Conservation (phyloP, 73 alveolate species). For the Paramecium sexaurelia region DNA sequence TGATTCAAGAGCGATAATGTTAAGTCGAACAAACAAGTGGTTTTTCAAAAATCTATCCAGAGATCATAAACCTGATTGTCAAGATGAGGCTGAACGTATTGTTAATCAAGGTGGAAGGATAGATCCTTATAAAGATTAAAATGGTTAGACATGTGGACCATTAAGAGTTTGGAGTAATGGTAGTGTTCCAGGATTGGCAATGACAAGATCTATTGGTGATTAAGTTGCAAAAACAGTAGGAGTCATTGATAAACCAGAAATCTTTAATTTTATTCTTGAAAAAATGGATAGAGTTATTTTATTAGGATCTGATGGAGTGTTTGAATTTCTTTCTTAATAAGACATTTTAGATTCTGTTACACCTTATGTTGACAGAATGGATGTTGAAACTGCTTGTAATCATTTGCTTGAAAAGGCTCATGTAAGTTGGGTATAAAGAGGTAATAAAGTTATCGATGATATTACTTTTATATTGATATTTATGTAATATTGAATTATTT, state of each 20-base stretch:
- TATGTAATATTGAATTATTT: background rate
- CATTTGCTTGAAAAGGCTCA: background rate
- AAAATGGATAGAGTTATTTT: background rate
- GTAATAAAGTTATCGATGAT: background rate
- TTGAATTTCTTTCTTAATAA: background rate
- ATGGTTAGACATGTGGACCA: conserved; percentile 70
- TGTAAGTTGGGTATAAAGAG: background rate
- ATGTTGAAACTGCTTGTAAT: background rate
- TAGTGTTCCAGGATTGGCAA: conserved; percentile 73
- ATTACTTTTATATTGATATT: conserved; percentile 41
- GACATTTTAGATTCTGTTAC: background rate
- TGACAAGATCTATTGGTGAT: conserved; percentile 75
- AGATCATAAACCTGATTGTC: conserved; percentile 96
- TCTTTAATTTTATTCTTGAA: background rate
- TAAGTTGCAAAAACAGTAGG: background rate
- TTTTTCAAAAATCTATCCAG: conserved; percentile 83
- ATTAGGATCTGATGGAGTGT: background rate
- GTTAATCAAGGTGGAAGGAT: conserved; percentile 84
- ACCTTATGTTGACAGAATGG: background rate
- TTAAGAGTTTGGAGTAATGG: conserved; percentile 74
- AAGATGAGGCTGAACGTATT: conserved; percentile 93
- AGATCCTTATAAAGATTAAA: conserved; percentile 72
- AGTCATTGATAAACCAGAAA: background rate
- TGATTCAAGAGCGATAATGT: conserved; percentile 90
- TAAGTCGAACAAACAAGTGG: conserved; percentile 69